These are phyloP conservation scores for Rhodamnia rubescens DNA, from an alignment of 345 rosid genomes.

Conservation along the genomic window DNA sequence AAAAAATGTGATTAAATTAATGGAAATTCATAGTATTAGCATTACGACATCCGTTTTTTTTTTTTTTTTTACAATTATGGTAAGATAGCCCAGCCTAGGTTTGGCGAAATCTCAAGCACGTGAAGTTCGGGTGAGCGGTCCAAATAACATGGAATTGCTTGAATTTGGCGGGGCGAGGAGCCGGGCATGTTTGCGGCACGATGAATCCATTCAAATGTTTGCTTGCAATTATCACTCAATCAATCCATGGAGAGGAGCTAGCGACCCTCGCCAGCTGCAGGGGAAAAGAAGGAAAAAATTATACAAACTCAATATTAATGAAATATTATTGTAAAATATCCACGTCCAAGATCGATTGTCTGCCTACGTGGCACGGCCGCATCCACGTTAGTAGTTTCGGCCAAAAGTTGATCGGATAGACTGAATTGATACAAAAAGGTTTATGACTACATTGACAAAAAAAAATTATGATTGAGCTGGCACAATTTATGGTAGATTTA, in stretches of 20 bases:
- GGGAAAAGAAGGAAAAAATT: too few relatives aligned
- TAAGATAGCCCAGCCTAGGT: not conserved
- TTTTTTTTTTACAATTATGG: not conserved
- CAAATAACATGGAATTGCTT: not conserved
- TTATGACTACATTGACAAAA: too few relatives aligned
- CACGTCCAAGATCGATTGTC: too few relatives aligned
- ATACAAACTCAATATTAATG: too few relatives aligned
- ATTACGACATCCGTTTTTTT: not conserved
- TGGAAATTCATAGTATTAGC: not conserved
- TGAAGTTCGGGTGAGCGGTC: not conserved
- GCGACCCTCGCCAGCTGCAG: too few relatives aligned
- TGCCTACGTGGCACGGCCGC: too few relatives aligned
- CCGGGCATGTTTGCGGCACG: not conserved
- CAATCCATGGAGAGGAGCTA: not conserved
- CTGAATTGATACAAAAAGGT: too few relatives aligned
- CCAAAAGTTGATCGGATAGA: too few relatives aligned
- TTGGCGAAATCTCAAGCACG: not conserved
- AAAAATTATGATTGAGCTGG: too few relatives aligned
- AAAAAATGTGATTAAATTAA: not conserved
- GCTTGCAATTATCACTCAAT: not conserved
- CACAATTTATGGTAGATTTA: too few relatives aligned
- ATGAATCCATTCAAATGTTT: not conserved
- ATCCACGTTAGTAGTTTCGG: too few relatives aligned
- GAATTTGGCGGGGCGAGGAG: not conserved
- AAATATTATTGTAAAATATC: too few relatives aligned